phyloP scores from a whole-genome alignment of 129 eudicot genomes.

The Smallanthus sonchifolius region DNA sequence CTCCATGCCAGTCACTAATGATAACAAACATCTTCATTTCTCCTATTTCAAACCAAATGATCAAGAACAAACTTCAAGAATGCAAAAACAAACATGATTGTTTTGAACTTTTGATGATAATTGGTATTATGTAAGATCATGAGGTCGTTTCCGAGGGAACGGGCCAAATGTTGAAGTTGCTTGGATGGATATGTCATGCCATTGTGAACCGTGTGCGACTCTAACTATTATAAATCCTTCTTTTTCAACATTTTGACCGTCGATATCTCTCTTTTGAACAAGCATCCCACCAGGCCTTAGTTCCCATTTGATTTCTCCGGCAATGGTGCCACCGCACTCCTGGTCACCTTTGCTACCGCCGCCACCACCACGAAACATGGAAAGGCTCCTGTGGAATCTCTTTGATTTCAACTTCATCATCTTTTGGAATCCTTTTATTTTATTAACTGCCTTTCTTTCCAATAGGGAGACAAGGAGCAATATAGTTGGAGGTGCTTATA shows the following conservation, averaged over 20 bases:
- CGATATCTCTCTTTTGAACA: slow-evolving; percentile 64
- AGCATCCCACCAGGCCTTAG: slow-evolving; percentile 82
- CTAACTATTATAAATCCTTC: slow-evolving; percentile 49
- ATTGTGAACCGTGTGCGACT: slow-evolving; percentile 56
- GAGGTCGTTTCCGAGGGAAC: neutral
- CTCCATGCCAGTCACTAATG: slow-evolving; percentile 55
- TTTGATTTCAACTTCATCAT: slow-evolving; percentile 65
- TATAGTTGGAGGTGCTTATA: slow-evolving; percentile 14
- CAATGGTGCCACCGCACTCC: slow-evolving; percentile 9
- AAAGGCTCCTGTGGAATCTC: slow-evolving; percentile 61
- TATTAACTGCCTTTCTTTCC: neutral
- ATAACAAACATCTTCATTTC: slow-evolving; percentile 64
- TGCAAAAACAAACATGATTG: neutral
- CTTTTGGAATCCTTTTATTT: slow-evolving; percentile 6
- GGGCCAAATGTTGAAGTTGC: slow-evolving; percentile 84
- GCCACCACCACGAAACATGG: slow-evolving; percentile 42
- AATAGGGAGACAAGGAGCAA: neutral
- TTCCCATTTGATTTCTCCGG: slow-evolving; percentile 69
- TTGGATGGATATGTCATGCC: slow-evolving; percentile 58
- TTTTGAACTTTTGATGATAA: neutral
- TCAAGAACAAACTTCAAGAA: neutral
- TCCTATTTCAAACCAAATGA: slow-evolving; percentile 28
- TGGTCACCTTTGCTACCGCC: slow-evolving; percentile 1
- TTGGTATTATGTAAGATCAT: slow-evolving; percentile 3
- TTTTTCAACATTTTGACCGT: slow-evolving; percentile 22